phyloP scores from a whole-genome alignment of 345 rosid species.

The Citrus inodora region DNA sequence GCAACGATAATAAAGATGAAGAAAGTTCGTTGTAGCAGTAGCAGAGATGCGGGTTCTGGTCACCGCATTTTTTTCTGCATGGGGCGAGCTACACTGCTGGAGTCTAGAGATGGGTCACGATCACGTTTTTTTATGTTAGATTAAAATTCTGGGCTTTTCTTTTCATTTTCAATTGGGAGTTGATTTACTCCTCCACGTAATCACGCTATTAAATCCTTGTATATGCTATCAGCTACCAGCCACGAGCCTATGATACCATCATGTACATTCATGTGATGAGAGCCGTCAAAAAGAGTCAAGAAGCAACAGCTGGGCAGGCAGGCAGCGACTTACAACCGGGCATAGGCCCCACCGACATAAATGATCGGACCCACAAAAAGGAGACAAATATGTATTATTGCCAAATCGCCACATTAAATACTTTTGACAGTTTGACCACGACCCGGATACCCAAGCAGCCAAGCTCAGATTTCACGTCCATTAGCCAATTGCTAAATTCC shows the following conservation, averaged over 20 bases:
- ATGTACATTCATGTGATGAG: neutral
- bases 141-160: no score
- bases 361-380: neutral
- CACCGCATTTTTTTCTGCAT: no score
- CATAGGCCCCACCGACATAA: conserved; percentile 1
- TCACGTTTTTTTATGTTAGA: neutral
- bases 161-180: neutral
- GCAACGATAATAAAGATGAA: no score
- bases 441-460: neutral
- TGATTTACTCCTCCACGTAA: neutral
- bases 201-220: no score
- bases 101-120: neutral
- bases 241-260: no score
- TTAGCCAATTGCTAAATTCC: neutral
- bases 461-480: neutral
- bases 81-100: neutral
- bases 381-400: neutral
- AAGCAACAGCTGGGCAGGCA: neutral
- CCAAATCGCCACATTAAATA: conserved; percentile 17
- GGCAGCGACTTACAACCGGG: neutral
- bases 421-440: conserved; percentile 12
- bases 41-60: no score
- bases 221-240: no score
- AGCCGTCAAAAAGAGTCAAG: neutral
- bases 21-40: no score